Evolutionary conservation across 2,329 filamentous ascomycete species (phyloP).

Genomic region (Calonectria crousiana): DNA sequence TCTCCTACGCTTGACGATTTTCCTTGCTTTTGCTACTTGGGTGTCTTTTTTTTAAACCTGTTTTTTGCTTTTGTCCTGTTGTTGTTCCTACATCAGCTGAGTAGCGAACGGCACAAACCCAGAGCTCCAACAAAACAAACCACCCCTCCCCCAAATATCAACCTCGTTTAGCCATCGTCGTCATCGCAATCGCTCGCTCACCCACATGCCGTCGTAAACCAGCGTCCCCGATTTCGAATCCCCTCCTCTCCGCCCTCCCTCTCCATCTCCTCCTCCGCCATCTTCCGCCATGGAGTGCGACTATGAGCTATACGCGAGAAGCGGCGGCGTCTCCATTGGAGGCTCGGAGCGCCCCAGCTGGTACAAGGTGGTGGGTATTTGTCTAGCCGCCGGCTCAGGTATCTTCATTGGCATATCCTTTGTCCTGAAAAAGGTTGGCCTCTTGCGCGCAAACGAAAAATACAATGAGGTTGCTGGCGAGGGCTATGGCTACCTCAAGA

Average conservation of each 20-base stretch:
- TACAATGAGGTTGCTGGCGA: constrained; percentile 97
- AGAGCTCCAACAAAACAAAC: constrained; percentile 1
- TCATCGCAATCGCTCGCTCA: constrained; percentile 36
- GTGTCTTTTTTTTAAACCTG: not conserved
- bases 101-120: not conserved
- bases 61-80: constrained; percentile 4
- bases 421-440: constrained; percentile 92
- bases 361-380: constrained; percentile 90
- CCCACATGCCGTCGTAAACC: constrained; percentile 43
- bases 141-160: not conserved
- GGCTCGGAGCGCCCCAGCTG: constrained; percentile 56
- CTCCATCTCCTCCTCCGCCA: constrained; percentile 8
- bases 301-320: constrained; percentile 38
- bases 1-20: not conserved
- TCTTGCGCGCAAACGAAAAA: constrained; percentile 93
- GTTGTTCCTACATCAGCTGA: not conserved
- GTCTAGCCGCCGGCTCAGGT: constrained; percentile 87
- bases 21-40: not conserved
- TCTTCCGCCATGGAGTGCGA: constrained; percentile 35
- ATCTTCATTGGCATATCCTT: constrained; percentile 95
- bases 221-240: constrained; percentile 29
- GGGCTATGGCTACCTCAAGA: constrained; percentile 97
- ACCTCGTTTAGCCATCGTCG: constrained; percentile 24
- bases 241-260: constrained; percentile 6
- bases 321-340: constrained; percentile 32